Percentiles rank a stretch among this genome's conserved stretches.
Evolutionary conservation across 2,329 filamentous ascomycete genomes (phyloP).

Genomic region (Ilyonectria mors-panacis): DNA sequence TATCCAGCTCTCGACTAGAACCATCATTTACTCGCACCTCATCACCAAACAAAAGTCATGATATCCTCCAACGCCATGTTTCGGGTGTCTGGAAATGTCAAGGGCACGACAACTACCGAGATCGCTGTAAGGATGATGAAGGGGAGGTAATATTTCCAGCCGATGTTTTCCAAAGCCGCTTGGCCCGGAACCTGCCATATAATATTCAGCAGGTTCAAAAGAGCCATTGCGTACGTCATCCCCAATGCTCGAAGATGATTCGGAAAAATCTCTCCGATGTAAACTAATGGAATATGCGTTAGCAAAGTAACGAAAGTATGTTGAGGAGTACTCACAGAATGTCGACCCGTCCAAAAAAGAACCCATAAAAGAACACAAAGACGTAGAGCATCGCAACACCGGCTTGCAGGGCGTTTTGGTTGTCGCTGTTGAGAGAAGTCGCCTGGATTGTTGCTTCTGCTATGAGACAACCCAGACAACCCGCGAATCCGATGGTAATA

Average conservation of each 20-base stretch:
- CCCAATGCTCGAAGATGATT: conserved; percentile 17
- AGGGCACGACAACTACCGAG: background rate
- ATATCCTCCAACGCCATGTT: conserved; percentile 16
- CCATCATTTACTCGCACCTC: background rate
- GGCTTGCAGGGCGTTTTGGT: conserved; percentile 2
- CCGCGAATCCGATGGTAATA: conserved; percentile 10
- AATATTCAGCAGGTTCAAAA: conserved; percentile 17
- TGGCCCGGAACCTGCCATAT: conserved; percentile 22
- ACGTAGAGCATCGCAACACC: conserved; percentile 17
- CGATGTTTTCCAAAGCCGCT: conserved; percentile 16
- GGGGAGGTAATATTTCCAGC: conserved; percentile 21
- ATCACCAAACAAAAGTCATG: conserved; percentile 14
- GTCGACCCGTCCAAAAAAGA: conserved; percentile 21
- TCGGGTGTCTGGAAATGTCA: conserved; percentile 14
- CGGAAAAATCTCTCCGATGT: conserved; percentile 30
- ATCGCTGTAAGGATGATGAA: conserved; percentile 20
- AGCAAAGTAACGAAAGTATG: no score
- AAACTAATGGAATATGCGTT: background rate
- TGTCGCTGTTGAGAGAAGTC: conserved; percentile 2
- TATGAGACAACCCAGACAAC: background rate
- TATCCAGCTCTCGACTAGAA: no score
- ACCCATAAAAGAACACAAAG: conserved; percentile 17
- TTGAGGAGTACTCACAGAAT: conserved; percentile 5
- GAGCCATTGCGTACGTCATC: conserved; percentile 18
- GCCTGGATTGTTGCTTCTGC: conserved; percentile 16